These are phyloP conservation scores for Tricholoma terreum DNA, from an alignment of 768 basidiomycete species.

Conservation along the genomic window DNA sequence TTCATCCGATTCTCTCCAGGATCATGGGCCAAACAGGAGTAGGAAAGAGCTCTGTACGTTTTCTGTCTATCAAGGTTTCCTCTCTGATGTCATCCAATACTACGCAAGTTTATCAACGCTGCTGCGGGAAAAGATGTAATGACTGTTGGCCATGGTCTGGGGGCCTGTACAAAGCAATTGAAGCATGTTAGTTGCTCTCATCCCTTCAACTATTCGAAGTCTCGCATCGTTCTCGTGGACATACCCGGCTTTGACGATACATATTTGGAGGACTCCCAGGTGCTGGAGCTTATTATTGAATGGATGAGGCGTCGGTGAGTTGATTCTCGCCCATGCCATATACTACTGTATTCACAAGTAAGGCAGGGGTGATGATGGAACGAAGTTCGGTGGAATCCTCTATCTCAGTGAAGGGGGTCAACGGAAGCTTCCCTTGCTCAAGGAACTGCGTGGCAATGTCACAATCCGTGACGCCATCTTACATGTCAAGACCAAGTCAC, in stretches of 20 bases:
- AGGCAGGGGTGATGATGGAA: too few relatives aligned
- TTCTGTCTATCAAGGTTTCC: background rate
- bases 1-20: background rate
- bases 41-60: slow-evolving; percentile 10
- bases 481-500: too few relatives aligned
- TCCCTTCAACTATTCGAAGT: too few relatives aligned
- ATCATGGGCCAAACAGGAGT: slow-evolving; percentile 8
- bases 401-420: background rate
- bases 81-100: too few relatives aligned
- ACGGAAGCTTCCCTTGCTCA: too few relatives aligned
- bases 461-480: too few relatives aligned
- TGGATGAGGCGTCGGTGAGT: background rate
- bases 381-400: background rate
- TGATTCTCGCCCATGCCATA: background rate
- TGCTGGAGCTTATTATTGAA: background rate
- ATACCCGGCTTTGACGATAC: background rate
- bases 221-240: background rate
- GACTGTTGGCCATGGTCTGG: slow-evolving; percentile 1
- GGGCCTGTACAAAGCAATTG: background rate
- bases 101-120: slow-evolving; percentile 1
- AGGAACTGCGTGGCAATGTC: too few relatives aligned
- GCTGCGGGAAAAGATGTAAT: background rate
- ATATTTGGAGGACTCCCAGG: background rate
- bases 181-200: too few relatives aligned
- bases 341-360: too few relatives aligned